Evolutionary conservation across 768 basidiomycete species (phyloP).

Genomic region (Kwoniella dejecticola): DNA sequence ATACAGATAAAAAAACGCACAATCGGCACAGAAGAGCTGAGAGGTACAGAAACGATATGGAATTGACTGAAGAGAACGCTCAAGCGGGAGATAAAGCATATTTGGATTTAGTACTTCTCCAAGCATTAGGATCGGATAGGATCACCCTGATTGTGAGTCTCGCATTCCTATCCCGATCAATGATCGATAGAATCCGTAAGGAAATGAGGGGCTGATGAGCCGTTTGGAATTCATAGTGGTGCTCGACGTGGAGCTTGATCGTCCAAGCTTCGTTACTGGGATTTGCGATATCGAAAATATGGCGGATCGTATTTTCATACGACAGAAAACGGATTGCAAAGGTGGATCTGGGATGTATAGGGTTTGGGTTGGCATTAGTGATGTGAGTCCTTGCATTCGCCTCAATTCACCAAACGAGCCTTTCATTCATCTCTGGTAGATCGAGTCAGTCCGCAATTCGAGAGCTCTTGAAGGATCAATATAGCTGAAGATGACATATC

Average conservation of each 20-base stretch:
- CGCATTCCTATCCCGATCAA: neutral
- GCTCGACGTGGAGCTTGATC: conserved; percentile 2
- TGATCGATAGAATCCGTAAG: neutral
- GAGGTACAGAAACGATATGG: too few species aligned
- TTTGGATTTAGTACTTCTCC: conserved; percentile 6
- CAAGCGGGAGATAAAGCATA: conserved; percentile 11
- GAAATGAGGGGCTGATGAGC: too few species aligned
- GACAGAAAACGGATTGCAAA: neutral
- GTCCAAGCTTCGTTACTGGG: neutral
- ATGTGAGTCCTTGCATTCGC: neutral
- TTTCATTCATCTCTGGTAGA: too few species aligned
- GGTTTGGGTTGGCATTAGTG: neutral
- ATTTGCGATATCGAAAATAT: neutral
- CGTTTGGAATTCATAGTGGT: conserved; percentile 7
- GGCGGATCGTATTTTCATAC: neutral
- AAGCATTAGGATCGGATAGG: conserved; percentile 3
- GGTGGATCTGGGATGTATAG: neutral
- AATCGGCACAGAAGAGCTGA: too few species aligned
- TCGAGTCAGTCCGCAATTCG: too few species aligned
- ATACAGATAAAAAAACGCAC: too few species aligned
- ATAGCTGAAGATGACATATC: too few species aligned
- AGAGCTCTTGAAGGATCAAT: too few species aligned
- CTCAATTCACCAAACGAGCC: neutral
- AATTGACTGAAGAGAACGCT: conserved; percentile 10
- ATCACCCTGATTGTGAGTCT: neutral